Percentiles rank a stretch among this genome's conserved stretches.
These are phyloP conservation scores for Danielia reshetovae DNA, from an alignment of 805 yeast species.

Conservation along the genomic window DNA sequence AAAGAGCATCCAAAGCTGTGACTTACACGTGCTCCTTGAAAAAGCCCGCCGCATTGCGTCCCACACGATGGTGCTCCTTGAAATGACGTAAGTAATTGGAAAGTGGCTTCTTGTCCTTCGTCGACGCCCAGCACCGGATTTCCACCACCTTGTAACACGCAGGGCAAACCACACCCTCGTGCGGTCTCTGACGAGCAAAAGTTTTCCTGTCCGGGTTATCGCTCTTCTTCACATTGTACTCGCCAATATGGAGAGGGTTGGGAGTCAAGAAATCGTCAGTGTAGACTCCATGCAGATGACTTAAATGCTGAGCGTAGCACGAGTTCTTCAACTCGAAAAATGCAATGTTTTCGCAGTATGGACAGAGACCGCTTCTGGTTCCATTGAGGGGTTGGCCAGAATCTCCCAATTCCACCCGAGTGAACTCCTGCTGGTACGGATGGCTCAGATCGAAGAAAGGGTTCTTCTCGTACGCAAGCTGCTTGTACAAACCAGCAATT, in stretches of 20 bases:
- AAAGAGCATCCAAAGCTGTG: too few relatives aligned
- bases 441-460: constrained; percentile 3
- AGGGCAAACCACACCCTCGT: constrained; percentile 29
- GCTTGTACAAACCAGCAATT: constrained; percentile 2
- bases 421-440: constrained; percentile 17
- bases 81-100: constrained; percentile 17
- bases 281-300: constrained; percentile 30
- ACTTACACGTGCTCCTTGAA: too few relatives aligned
- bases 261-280: constrained; percentile 29
- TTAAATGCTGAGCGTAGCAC: constrained; percentile 32
- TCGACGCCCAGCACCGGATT: constrained; percentile 16
- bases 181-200: constrained; percentile 16
- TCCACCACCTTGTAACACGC: constrained; percentile 24
- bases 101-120: constrained; percentile 13
- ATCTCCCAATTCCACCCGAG: constrained; percentile 11
- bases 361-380: constrained; percentile 33
- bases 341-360: constrained; percentile 26
- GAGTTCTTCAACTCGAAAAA: constrained; percentile 32
- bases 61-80: constrained; percentile 13
- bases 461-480: constrained; percentile 10
- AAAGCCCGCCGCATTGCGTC: too few relatives aligned
- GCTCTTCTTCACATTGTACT: constrained; percentile 18
- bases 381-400: constrained; percentile 12
- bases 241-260: constrained; percentile 21
- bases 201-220: constrained; percentile 18